These are phyloP conservation scores for Aspergillus carlsbadensis DNA, from an alignment of 495 filamentous ascomycete genomes.

Conservation along the genomic window DNA sequence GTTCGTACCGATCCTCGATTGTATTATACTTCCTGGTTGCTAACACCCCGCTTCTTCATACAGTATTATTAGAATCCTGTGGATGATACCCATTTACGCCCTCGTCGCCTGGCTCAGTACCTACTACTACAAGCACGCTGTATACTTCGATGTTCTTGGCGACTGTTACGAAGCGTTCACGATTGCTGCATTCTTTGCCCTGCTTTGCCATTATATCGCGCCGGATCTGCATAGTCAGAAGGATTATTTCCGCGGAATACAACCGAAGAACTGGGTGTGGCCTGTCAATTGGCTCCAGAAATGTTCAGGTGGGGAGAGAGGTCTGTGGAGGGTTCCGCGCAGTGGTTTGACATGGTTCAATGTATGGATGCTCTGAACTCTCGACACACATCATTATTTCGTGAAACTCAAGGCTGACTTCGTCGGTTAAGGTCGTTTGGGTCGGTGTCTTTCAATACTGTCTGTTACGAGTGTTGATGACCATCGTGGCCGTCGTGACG, in stretches of 20 bases:
- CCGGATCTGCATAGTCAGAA: slow-evolving; percentile 83
- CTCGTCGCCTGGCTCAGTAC: slow-evolving; percentile 76
- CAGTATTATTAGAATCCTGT: slow-evolving; percentile 86
- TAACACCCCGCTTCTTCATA: slow-evolving; percentile 27
- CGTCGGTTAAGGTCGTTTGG: slow-evolving; percentile 68
- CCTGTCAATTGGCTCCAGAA: slow-evolving; percentile 64
- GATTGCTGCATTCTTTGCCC: slow-evolving; percentile 87
- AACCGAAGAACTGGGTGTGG: slow-evolving; percentile 72
- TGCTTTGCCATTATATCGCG: slow-evolving; percentile 80
- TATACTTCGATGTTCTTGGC: slow-evolving; percentile 79
- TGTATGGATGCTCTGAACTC: slow-evolving; percentile 30
- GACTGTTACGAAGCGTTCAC: slow-evolving; percentile 93
- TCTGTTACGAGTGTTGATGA: slow-evolving; percentile 81
- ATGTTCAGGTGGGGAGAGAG: slow-evolving; percentile 64
- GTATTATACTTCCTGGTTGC: slow-evolving; percentile 10
- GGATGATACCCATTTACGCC: slow-evolving; percentile 87
- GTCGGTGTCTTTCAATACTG: slow-evolving; percentile 88
- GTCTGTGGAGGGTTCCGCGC: slow-evolving; percentile 68
- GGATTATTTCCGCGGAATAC: slow-evolving; percentile 74
- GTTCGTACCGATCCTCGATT: slow-evolving; percentile 50
- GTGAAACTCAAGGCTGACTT: slow-evolving; percentile 9
- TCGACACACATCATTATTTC: neutral
- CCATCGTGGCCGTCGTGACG: slow-evolving; percentile 71
- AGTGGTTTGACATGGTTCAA: slow-evolving; percentile 96
- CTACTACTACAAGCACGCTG: slow-evolving; percentile 72